These are phyloP conservation scores for Pyrenophora seminiperda DNA, from an alignment of 2,329 filamentous ascomycete genomes.

Conservation along the genomic window DNA sequence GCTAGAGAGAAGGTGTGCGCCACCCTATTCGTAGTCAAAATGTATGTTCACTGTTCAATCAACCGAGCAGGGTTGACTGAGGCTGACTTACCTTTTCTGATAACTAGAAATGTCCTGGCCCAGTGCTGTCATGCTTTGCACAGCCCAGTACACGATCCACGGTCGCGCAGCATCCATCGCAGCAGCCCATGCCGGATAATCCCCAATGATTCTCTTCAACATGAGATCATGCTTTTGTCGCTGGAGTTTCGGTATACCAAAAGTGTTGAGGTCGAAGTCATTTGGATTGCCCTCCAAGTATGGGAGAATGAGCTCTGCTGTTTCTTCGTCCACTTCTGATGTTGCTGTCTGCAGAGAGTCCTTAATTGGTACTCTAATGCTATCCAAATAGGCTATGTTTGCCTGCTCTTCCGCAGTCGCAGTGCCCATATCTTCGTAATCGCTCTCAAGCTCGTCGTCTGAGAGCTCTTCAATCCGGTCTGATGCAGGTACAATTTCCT, in stretches of 20 bases:
- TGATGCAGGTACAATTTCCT: conserved; percentile 33
- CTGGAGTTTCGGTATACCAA: conserved; percentile 77
- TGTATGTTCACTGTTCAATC: neutral
- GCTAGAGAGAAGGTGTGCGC: conserved; percentile 76
- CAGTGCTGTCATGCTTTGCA: conserved; percentile 75
- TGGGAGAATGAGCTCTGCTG: conserved; percentile 70
- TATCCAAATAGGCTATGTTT: conserved; percentile 38
- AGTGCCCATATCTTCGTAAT: conserved; percentile 47
- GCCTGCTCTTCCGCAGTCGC: conserved; percentile 34
- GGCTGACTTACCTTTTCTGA: conserved; percentile 63
- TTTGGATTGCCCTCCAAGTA: conserved; percentile 64
- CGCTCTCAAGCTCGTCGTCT: conserved; percentile 34
- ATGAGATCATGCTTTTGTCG: conserved; percentile 66
- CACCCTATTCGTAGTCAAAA: conserved; percentile 53
- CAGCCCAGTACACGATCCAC: conserved; percentile 93
- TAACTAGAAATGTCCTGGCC: conserved; percentile 73
- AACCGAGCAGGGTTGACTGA: neutral
- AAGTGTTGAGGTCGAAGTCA: conserved; percentile 64
- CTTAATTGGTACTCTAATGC: conserved; percentile 59
- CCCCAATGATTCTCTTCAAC: conserved; percentile 59
- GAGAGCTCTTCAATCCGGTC: conserved; percentile 46
- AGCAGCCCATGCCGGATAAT: conserved; percentile 72
- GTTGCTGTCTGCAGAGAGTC: conserved; percentile 72
- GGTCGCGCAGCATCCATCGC: conserved; percentile 84
- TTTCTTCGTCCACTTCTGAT: conserved; percentile 70